Conservation (phyloP, 2,329 filamentous ascomycete genomes). For the Lachnellula arida region DNA sequence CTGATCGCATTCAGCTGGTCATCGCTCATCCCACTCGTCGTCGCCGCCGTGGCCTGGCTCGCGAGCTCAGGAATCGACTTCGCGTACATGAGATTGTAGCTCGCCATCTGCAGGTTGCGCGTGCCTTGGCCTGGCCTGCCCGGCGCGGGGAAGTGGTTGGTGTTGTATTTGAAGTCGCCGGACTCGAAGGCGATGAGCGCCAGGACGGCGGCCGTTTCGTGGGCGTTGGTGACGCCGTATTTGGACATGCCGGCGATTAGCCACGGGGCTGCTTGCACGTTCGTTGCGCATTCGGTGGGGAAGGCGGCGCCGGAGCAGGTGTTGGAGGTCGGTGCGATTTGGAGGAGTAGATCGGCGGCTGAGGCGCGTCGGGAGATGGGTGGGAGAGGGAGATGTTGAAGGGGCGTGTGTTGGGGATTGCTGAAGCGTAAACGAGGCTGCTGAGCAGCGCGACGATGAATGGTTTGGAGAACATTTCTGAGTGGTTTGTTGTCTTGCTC, state of each 20-base stretch:
- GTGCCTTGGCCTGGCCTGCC: constrained; percentile 56
- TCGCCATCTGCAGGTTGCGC: constrained; percentile 57
- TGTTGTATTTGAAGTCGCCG: constrained; percentile 57
- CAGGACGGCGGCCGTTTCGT: constrained; percentile 56
- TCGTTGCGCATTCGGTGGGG: constrained; percentile 48
- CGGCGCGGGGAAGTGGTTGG: constrained; percentile 48
- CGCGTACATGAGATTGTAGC: constrained; percentile 53
- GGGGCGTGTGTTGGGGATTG: constrained; percentile 4
- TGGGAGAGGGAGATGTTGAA: not conserved
- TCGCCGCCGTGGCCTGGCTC: constrained; percentile 28
- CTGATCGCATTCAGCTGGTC: constrained; percentile 41
- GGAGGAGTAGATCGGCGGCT: constrained; percentile 20
- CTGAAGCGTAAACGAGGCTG: constrained; percentile 4
- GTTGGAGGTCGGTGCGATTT: constrained; percentile 45
- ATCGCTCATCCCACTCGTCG: constrained; percentile 27
- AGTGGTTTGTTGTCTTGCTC: not conserved
- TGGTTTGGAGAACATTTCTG: constrained; percentile 6
- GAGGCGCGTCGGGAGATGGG: constrained; percentile 5
- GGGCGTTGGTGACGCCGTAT: constrained; percentile 47
- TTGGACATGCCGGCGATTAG: constrained; percentile 48
- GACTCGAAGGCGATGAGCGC: constrained; percentile 58
- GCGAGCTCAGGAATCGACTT: constrained; percentile 40
- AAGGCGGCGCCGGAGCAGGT: constrained; percentile 41
- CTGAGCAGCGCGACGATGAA: constrained; percentile 3
- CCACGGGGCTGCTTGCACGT: constrained; percentile 44